These are phyloP conservation scores for Podaxis carcinomalis DNA, from an alignment of 768 basidiomycete genomes.

Conservation along the genomic window DNA sequence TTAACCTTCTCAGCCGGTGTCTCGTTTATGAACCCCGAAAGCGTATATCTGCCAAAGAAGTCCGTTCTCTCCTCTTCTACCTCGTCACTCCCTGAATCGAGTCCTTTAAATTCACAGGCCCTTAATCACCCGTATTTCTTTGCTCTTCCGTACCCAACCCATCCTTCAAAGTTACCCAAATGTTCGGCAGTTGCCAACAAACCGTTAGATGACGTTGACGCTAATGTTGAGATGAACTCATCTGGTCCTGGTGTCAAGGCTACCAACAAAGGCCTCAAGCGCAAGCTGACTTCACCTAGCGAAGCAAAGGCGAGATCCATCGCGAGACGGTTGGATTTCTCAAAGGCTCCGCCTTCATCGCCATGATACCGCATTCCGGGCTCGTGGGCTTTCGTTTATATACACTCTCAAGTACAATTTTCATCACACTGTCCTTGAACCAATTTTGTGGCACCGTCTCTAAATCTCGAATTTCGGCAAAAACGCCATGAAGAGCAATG, in stretches of 20 bases:
- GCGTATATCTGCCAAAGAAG: conserved; percentile 77
- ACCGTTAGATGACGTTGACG: conserved; percentile 76
- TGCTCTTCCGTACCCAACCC: conserved; percentile 80
- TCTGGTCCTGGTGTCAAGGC: conserved; percentile 52
- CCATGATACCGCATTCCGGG: conserved; percentile 10
- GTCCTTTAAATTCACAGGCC: conserved; percentile 43
- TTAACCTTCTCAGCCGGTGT: conserved; percentile 78
- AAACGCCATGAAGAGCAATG: background rate
- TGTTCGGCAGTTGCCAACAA: conserved; percentile 32
- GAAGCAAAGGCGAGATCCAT: conserved; percentile 51
- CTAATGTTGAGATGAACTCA: conserved; percentile 53
- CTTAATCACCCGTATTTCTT: conserved; percentile 87
- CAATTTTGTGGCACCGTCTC: background rate
- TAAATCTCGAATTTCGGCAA: background rate
- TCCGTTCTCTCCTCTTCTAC: conserved; percentile 29
- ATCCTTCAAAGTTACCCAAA: conserved; percentile 88
- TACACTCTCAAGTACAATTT: background rate
- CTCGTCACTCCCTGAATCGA: conserved; percentile 2
- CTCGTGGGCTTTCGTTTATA: background rate
- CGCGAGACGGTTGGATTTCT: conserved; percentile 71
- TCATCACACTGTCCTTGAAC: background rate
- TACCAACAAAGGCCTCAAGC: conserved; percentile 57
- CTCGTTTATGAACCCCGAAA: conserved; percentile 82
- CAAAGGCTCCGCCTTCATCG: conserved; percentile 40
- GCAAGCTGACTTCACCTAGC: conserved; percentile 61